A percentile compares a stretch with the other conserved stretches of the same genome.
Evolutionary conservation across 306 rosid species (phyloP).

Genomic region (Begonia peltatifolia): DNA sequence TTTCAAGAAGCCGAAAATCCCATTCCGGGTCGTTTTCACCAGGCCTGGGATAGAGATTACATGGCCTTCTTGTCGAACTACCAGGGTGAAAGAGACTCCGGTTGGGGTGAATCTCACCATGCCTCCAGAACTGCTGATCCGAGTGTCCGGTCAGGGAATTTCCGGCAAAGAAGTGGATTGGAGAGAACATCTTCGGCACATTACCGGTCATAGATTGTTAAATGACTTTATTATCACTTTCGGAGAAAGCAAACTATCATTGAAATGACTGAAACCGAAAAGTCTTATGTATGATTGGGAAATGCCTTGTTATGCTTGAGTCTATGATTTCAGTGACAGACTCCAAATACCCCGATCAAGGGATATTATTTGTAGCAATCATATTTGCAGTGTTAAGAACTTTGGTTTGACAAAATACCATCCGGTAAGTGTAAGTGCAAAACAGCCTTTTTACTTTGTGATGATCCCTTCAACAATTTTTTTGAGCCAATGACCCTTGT

Average conservation of each 20-base stretch:
- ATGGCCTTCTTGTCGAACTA: conserved; percentile 39
- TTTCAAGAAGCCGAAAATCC: conserved; percentile 50
- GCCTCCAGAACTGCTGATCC: background rate
- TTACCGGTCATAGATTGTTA: background rate
- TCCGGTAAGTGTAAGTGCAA: too few relatives aligned
- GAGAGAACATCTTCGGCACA: background rate
- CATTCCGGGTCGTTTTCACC: conserved; percentile 36
- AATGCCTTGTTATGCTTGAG: background rate
- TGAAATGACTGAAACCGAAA: background rate
- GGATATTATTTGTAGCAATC: background rate
- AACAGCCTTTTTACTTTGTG: too few relatives aligned
- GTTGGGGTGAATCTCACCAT: background rate
- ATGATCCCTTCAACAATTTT: too few relatives aligned
- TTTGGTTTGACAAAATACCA: background rate
- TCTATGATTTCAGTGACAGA: background rate
- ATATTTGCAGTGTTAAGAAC: background rate
- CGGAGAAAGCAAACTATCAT: background rate
- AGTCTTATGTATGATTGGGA: conserved; percentile 2
- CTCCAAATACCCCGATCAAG: background rate
- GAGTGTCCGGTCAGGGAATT: background rate
- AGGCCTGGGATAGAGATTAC: conserved; percentile 64
- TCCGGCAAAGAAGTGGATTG: background rate
- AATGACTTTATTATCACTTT: background rate
- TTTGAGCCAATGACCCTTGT: too few relatives aligned
- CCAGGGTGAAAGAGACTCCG: conserved; percentile 11